phyloP scores from a whole-genome alignment of 2,329 filamentous ascomycete species.

The Phoma sp. region DNA sequence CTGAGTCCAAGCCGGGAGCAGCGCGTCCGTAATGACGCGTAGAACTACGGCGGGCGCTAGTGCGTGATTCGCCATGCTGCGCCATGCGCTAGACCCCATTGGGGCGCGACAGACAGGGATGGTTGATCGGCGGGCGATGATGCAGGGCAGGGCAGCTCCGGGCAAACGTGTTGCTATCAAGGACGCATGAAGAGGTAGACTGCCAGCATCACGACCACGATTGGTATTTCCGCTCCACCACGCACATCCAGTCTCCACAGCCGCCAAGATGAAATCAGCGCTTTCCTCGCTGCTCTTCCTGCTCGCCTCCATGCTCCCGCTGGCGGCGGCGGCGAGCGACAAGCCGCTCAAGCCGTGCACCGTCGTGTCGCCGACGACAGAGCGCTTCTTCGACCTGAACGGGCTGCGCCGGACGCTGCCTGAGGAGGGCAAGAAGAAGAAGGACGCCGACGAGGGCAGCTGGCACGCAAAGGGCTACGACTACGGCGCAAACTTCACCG shows the following conservation, averaged over 20 bases:
- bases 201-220: neutral
- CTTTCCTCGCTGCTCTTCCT: slow-evolving; percentile 35
- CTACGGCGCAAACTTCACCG: slow-evolving; percentile 79
- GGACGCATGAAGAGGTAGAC: neutral
- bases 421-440: slow-evolving; percentile 48
- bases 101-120: slow-evolving; percentile 9
- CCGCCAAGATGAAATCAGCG: slow-evolving; percentile 35
- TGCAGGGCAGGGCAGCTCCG: slow-evolving; percentile 5
- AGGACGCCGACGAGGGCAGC: slow-evolving; percentile 65
- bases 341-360: slow-evolving; percentile 64
- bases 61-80: too few relatives aligned
- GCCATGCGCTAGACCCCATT: neutral
- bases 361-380: slow-evolving; percentile 65
- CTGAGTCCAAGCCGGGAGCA: slow-evolving; percentile 20
- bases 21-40: slow-evolving; percentile 35
- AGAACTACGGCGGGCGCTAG: slow-evolving; percentile 17
- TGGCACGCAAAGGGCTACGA: slow-evolving; percentile 75
- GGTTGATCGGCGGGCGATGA: slow-evolving; percentile 1
- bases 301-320: slow-evolving; percentile 40
- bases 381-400: slow-evolving; percentile 69
- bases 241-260: slow-evolving; percentile 7
- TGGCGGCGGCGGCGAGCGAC: slow-evolving; percentile 46
- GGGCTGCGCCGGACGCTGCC: slow-evolving; percentile 61
- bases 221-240: neutral
- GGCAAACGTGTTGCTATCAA: slow-evolving; percentile 29